These are phyloP conservation scores for Hansfordia pulvinata DNA, from an alignment of 2,329 filamentous ascomycete genomes.

Conservation along the genomic window DNA sequence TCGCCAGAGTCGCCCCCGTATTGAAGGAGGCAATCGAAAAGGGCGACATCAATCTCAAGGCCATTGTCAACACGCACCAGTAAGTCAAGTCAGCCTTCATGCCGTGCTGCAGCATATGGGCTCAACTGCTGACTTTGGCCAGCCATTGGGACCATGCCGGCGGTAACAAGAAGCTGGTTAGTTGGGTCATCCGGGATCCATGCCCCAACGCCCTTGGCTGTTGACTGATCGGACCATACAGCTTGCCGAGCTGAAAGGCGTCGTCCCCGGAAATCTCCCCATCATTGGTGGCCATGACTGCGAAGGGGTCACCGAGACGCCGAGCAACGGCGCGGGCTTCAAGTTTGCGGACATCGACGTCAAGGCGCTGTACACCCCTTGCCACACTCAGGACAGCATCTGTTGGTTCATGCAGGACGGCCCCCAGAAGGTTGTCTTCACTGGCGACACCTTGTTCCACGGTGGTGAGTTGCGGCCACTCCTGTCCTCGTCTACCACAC, in stretches of 20 bases:
- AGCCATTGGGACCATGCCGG: constrained; percentile 94
- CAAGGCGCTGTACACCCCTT: constrained; percentile 85
- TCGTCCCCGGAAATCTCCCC: constrained; percentile 48
- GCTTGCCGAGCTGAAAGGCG: constrained; percentile 19
- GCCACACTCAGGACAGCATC: constrained; percentile 96
- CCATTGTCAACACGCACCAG: constrained; percentile 96
- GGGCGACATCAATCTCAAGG: constrained; percentile 68
- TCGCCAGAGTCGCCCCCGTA: constrained; percentile 39
- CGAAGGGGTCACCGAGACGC: constrained; percentile 64
- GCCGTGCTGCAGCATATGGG: background rate
- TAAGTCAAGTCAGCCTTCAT: constrained; percentile 33
- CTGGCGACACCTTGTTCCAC: constrained; percentile 92
- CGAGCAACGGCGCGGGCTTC: constrained; percentile 63
- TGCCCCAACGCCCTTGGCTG: background rate
- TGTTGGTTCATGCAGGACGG: constrained; percentile 87
- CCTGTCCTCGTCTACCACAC: constrained; percentile 1
- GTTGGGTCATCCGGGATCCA: constrained; percentile 7
- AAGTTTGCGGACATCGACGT: constrained; percentile 73
- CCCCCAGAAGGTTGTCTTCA: constrained; percentile 68
- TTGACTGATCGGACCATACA: background rate
- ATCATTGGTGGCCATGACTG: constrained; percentile 87
- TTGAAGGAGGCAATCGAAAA: constrained; percentile 60
- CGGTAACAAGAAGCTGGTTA: constrained; percentile 72
- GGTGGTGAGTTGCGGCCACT: constrained; percentile 43
- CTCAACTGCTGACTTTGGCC: constrained; percentile 2